Evolutionary conservation across 306 rosid species (phyloP).

Genomic region (Inga leiocalycina): DNA sequence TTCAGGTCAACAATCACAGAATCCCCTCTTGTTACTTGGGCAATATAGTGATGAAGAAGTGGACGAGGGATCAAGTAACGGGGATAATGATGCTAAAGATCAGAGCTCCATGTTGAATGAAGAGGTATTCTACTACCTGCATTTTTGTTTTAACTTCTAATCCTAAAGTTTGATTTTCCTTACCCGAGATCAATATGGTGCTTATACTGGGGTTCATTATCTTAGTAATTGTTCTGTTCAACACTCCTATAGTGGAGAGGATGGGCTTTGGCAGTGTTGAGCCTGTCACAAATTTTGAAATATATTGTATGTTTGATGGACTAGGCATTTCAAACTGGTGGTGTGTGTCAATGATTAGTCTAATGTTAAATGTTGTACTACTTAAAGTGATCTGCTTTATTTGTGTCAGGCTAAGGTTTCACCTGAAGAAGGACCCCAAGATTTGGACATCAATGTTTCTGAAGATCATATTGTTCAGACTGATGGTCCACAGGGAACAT

Average conservation of each 20-base stretch:
- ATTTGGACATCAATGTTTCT: constrained; percentile 32
- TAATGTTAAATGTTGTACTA: background rate
- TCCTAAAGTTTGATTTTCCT: constrained; percentile 22
- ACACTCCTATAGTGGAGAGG: background rate
- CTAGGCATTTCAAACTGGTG: background rate
- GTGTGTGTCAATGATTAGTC: constrained; percentile 1
- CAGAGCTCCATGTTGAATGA: constrained; percentile 50
- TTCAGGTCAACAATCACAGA: constrained; percentile 73
- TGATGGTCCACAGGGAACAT: constrained; percentile 48
- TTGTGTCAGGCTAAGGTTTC: constrained; percentile 49
- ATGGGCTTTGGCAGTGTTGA: constrained; percentile 5
- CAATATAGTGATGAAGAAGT: constrained; percentile 91
- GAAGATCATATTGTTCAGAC: constrained; percentile 46
- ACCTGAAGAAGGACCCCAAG: constrained; percentile 46
- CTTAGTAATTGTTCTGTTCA: background rate
- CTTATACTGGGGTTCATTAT: constrained; percentile 7
- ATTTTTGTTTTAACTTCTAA: background rate
- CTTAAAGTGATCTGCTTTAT: constrained; percentile 28
- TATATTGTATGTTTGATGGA: constrained; percentile 5
- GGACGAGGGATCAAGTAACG: constrained; percentile 63
- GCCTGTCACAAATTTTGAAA: constrained; percentile 6
- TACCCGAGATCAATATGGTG: constrained; percentile 13
- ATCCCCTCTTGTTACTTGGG: constrained; percentile 89
- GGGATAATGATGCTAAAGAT: constrained; percentile 34
- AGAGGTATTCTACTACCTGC: constrained; percentile 54